Evolutionary conservation across 2,329 filamentous ascomycete genomes (phyloP).

Genomic region (Fusarium caatingaense): DNA sequence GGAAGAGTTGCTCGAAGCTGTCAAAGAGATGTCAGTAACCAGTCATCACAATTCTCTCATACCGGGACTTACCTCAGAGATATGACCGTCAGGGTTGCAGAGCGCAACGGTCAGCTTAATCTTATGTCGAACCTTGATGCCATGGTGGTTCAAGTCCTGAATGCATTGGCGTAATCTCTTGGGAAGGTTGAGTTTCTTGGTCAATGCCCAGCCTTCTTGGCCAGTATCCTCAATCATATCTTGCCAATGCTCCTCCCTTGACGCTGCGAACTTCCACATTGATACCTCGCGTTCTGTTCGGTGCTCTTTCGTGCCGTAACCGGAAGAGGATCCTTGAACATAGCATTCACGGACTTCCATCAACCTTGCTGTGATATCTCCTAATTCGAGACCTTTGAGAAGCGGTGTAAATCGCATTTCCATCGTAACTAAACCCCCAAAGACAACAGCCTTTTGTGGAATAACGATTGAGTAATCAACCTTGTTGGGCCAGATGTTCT

Average conservation of each 20-base stretch:
- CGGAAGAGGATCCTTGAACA: constrained; percentile 57
- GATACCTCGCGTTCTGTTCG: constrained; percentile 73
- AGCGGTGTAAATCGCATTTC: constrained; percentile 90
- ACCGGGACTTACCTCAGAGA: constrained; percentile 76
- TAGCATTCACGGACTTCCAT: constrained; percentile 81
- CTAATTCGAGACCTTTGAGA: constrained; percentile 87
- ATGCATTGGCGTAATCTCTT: constrained; percentile 85
- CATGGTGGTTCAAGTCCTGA: constrained; percentile 88
- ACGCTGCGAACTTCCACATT: constrained; percentile 67
- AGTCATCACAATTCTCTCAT: not conserved
- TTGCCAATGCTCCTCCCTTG: constrained; percentile 72
- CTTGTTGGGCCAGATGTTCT: constrained; percentile 98
- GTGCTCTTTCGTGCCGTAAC: constrained; percentile 64
- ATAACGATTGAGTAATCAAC: constrained; percentile 94
- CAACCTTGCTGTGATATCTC: constrained; percentile 83
- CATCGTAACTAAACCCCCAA: constrained; percentile 86
- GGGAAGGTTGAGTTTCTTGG: constrained; percentile 75
- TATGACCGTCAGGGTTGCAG: constrained; percentile 93
- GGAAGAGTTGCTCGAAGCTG: constrained; percentile 89
- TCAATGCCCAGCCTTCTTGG: constrained; percentile 73
- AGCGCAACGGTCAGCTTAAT: constrained; percentile 91
- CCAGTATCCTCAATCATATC: constrained; percentile 75
- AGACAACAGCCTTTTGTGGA: constrained; percentile 93
- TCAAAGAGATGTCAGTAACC: constrained; percentile 15
- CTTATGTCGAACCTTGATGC: constrained; percentile 93